Percentiles rank a stretch among this genome's conserved stretches.
Evolutionary conservation across 257 asterid genomes (phyloP).

Genomic region (Capsicum chinense): DNA sequence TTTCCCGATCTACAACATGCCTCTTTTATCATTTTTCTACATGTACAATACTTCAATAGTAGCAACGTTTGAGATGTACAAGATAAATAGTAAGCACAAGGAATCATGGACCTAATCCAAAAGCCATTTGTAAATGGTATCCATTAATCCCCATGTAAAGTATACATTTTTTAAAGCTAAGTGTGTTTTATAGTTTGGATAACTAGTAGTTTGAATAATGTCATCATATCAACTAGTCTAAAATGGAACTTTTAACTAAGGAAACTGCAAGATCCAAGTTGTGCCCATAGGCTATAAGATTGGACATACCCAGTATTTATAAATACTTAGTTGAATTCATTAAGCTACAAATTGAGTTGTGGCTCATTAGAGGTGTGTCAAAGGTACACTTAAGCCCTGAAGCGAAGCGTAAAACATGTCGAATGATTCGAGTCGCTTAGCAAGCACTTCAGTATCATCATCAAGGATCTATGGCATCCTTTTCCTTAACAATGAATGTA

Average conservation of each 20-base stretch:
- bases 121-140: background rate
- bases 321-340: background rate
- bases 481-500: background rate
- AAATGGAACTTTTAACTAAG: background rate
- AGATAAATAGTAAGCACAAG: background rate
- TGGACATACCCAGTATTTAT: background rate
- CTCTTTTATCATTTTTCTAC: background rate
- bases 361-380: background rate
- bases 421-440: background rate
- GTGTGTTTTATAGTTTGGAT: background rate
- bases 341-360: background rate
- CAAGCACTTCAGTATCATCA: background rate
- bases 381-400: background rate
- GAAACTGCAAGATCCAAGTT: background rate
- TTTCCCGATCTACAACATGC: background rate
- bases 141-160: background rate
- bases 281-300: background rate
- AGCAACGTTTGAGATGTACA: background rate
- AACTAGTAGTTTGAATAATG: background rate
- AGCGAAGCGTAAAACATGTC: background rate
- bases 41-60: conserved; percentile 1
- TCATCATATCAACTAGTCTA: background rate
- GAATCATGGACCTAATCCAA: background rate
- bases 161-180: background rate
- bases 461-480: background rate